Conservation (phyloP, 352 stramenopile species). For the Phytopythium mirpurense region DNA sequence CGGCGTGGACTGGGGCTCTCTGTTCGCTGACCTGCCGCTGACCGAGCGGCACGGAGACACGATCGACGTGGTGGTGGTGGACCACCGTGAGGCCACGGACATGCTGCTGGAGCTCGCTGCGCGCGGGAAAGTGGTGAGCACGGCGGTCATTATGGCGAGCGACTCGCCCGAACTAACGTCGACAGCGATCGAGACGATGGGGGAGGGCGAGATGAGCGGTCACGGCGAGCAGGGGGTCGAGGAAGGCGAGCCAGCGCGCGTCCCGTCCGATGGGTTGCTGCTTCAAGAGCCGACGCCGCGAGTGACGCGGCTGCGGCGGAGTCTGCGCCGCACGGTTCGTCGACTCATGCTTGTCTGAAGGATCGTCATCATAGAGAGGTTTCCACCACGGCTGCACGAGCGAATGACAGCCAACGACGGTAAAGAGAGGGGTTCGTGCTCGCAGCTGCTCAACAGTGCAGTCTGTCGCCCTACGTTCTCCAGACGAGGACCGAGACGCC, state of each 20-base stretch:
- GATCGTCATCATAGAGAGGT: too few species aligned
- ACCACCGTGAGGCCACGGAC: constrained; percentile 53
- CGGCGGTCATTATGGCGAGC: constrained; percentile 18
- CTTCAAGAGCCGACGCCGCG: constrained; percentile 5
- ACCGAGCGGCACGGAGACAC: constrained; percentile 51
- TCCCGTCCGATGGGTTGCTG: background rate
- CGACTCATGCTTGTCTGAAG: constrained; percentile 44
- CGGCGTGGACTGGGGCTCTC: constrained; percentile 25
- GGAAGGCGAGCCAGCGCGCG: background rate
- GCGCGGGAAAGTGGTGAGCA: constrained; percentile 59
- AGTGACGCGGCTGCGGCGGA: constrained; percentile 12
- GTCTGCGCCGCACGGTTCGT: constrained; percentile 33
- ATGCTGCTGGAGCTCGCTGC: constrained; percentile 65
- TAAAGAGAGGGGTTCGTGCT: too few species aligned
- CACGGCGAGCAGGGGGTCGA: background rate
- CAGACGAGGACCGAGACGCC: constrained; percentile 91
- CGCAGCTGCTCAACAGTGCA: too few species aligned
- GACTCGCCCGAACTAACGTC: constrained; percentile 1
- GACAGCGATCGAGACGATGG: constrained; percentile 10
- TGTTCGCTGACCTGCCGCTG: constrained; percentile 49
- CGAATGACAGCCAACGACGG: too few species aligned
- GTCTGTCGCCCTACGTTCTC: constrained; percentile 76
- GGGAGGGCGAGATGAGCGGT: constrained; percentile 2
- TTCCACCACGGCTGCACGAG: too few species aligned
- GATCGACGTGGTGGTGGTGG: constrained; percentile 60